Base-by-base conservation (phyloP, 2,329 filamentous ascomycete genomes). In the Penicillium occitanis region DNA sequence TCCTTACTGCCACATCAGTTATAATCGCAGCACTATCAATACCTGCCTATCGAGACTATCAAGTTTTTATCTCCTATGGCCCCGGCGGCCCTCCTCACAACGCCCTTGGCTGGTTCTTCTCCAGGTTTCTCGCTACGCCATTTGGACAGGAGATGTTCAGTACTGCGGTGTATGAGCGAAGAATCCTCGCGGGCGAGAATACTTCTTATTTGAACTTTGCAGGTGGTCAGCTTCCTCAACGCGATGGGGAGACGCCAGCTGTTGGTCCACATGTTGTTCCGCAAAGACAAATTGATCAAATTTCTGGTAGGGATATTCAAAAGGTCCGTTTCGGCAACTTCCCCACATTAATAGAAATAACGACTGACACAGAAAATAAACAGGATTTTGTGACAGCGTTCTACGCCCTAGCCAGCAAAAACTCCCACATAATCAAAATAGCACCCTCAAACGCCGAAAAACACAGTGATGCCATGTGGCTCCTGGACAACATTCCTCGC, bases 81-180 rank as follows among this genome's bases (percentile, higher is more conserved):
- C 74, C 71, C 0, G 77, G 77, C 6, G 78, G 78, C 0, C 63
- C 73, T 1, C 77, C 77, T 2, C 72, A 76, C 64, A 79, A 80
- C 66, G 42, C 73, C 13, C 37, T 76, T 30, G 78, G 78, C 55
- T 80, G 77, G 75, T 53, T 78, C 13, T 46, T 71, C 8, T 70
- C 70, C 37, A 70, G 68, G 14, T 53, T 71, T 33, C 50, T 75
- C 1, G 69, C 73, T 30, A 68, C 71, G 35, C 74, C 74, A 0
- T 71, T 74, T 42, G 63, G 61, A 14, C 57, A 68, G 13, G 74
- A 76, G n/a, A 73, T 73, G 71, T 59, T 76, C 53, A 69, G 69
- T n/a, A 76, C 75, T 5, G 64, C 68, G 11, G 65, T 71, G 6
- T 76, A 76, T 51, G 69, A 72, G 22, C 61, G 44, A 44, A 30